Evolutionary conservation across 1,284 basidiomycete genomes (phyloP), one percentile per base, ranked within the genome.

Genomic region (Macrocystidia cucumis): DNA sequence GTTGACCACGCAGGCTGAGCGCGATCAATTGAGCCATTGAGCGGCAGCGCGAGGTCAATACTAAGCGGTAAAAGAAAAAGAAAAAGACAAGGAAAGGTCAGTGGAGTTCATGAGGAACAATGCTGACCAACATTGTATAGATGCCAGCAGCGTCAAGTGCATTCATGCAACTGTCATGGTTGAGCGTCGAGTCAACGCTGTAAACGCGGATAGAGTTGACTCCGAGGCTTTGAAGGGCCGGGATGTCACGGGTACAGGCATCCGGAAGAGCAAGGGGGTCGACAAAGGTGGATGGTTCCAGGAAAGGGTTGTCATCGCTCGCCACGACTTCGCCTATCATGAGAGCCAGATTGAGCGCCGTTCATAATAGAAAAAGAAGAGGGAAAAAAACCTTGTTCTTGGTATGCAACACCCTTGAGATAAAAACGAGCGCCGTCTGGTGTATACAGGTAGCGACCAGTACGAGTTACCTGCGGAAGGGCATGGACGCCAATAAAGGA

Each of bases 371-470:
- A 28, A 4, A 24, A 29, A 32, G 21, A 18, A 12, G n/a, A 32
- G 29, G 53, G 29, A 30, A 14, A 40, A 63, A 50, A 47, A 69
- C 90, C 91, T 56, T 91, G 85, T 41, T 79, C 75, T 57, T 95
- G 91, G 60, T 96, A 96, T 16, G 89, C 88, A 39, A 93, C 65
- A 39, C 91, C 91, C 64, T 91, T 92, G 63, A 95, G 86, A 59
- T 81, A 92, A 63, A 93, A 95, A 32, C 91, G 67, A 30, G 56
- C 74, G 2, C 86, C 87, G 34, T 76, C 69, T 6, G 70, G 69
- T 19, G 63, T 67, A 61, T 89, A 93, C 21, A 95, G 76, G 55
- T 91, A 93, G 52, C 80, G 76, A 24, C 86, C 87, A 17, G 60
- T 49, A 20, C 84, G 72, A 37, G 74, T 62, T 46, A 88, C 63